A percentile compares a stretch with the other conserved stretches of the same genome.
phyloP scores from a whole-genome alignment of 176 grass and related monocot species.

The Oryza meridionalis region DNA sequence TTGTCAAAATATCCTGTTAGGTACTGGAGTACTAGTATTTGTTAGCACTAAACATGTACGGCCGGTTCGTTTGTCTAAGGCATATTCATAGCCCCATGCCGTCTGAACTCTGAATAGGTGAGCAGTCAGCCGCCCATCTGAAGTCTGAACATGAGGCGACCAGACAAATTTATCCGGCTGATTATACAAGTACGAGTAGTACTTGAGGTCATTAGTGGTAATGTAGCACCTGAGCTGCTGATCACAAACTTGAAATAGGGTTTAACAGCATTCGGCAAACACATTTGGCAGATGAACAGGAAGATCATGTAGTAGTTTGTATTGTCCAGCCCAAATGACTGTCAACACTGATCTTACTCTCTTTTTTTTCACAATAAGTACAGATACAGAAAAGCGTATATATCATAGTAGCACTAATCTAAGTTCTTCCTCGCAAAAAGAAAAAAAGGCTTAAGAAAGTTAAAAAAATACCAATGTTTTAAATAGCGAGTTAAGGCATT shows the following conservation, averaged over 20 bases:
- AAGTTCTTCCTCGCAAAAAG: too few species aligned
- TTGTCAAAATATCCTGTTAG: background rate
- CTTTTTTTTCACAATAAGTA: too few species aligned
- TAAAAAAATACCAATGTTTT: background rate
- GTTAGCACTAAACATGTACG: background rate
- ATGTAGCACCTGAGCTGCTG: background rate
- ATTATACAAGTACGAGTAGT: constrained; percentile 21
- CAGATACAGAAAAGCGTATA: background rate
- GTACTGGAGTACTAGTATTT: background rate
- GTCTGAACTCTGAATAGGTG: background rate
- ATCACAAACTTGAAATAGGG: background rate
- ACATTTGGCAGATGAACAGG: background rate
- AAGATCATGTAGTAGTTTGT: background rate
- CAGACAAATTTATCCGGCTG: background rate
- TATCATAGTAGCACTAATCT: too few species aligned
- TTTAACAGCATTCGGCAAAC: background rate
- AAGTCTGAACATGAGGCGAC: background rate
- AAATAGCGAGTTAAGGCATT: too few species aligned
- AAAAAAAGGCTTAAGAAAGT: too few species aligned
- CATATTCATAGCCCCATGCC: background rate
- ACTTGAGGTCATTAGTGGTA: background rate
- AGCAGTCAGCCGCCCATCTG: constrained; percentile 1
- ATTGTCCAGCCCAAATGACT: background rate
- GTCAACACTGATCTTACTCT: background rate
- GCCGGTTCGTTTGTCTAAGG: background rate